Base-by-base conservation (phyloP, 208 protist genomes). In the Sergeia podlipaevii region DNA sequence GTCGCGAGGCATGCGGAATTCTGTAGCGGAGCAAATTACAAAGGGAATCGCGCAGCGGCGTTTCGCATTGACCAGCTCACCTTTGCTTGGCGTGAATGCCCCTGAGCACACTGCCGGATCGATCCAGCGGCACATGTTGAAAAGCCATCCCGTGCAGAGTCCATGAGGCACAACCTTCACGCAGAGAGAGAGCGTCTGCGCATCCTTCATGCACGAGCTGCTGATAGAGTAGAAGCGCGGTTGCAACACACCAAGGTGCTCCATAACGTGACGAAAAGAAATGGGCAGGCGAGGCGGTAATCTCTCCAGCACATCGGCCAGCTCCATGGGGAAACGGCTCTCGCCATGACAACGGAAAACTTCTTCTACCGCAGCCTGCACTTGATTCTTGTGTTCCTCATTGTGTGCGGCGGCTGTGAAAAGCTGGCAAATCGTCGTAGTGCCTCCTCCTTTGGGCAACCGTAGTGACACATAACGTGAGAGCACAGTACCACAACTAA, bases 151-250 rank as follows among this genome's bases (percentile, higher is more conserved):
- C 2, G 74, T 85, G 60, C 77, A 89, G 29, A 85, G 56, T 0
- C 80, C 80, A 13, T 79, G 82, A 26, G 78, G 57, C 4, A 90
- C 70, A 29, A 97, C 65, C 28, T 85, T 90, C 30, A 91, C 80
- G 43, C 80, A 91, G 36, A 97, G 74, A 17, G 83, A 68, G 21
- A 96, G 68, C 26, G 43, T 55, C n/a, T 70, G 44, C 11, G 74
- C 56, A 50, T 89, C 33, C 23, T 51, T 46, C 4, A 44, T 29
- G 43, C 58, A 41, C 1, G 88, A 88, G 27, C 83, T 96, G 30
- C 80, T 76, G 46, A 97, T 96, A 7, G 89, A 96, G 65, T 97
- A 97, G 70, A 89, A 91, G n/a, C 95, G 76, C 1, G 74, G 85
- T 50, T 88, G 74, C 48, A 97, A 24, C 3, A 70, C 33, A 0